Evolutionary conservation across 176 grass and related monocot genomes (phyloP), one percentile per base, ranked within the genome.

Genomic region (Cenchrus fungigraminus): DNA sequence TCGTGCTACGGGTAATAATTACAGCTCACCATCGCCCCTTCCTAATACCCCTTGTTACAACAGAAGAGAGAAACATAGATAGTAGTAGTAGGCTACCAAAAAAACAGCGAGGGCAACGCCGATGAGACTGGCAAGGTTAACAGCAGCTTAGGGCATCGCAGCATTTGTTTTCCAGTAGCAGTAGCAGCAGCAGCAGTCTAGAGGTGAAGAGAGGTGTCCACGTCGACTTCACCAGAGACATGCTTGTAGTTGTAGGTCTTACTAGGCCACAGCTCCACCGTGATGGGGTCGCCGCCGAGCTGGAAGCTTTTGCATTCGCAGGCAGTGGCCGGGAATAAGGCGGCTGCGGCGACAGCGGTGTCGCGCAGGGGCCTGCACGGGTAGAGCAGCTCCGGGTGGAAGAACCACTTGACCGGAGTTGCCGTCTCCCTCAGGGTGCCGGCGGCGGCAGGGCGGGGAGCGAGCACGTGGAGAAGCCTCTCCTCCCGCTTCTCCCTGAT

Each of bases 171-270:
- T 76, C 56, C 17, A 84, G 82, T 32, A 89, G 76, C 20, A 82
- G 46, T 32, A 72, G 84, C 20, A 80, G 71, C 70, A 78, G 63
- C 68, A 78, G 63, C 76, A 79, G 70, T 81, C 79, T 87, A 95
- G 77, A 95, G 87, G 77, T 95, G 95, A 58, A 97, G 91, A 44
- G 90, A 92, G 79, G 95, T 98, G 81, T 98, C 92, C 9, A 94
- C 78, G 22, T 92, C 96, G 9, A 82, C 84, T 76, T 95, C 93
- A 32, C 80, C 71, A 16, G 60, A 68, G 57, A 73, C 82, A 71
- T 83, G 71, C 31, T 69, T 81, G 63, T 74, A 74, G 73, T 58
- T 87, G 81, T 79, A 82, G 64, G 53, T 82, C 84, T 81, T 83
- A 11, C 83, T 71, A 17, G 86, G 85, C 84, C 81, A 87, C 77